Conservation (phyloP, 805 yeast genomes). For the Debaryomyces maramus region DNA sequence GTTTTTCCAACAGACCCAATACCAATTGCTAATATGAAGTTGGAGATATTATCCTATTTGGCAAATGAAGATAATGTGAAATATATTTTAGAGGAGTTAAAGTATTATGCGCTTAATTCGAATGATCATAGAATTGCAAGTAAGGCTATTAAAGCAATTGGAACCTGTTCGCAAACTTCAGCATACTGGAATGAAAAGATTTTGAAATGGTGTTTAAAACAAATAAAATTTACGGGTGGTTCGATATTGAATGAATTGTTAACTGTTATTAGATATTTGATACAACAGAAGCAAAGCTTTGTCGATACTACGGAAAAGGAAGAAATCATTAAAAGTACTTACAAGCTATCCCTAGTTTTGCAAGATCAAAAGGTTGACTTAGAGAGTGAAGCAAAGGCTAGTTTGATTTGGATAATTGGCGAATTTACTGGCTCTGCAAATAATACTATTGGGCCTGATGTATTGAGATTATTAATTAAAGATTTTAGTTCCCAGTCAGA, state of each 20-base stretch:
- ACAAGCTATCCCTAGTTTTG: slow-evolving; percentile 43
- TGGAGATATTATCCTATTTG: slow-evolving; percentile 61
- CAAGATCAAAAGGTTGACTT: slow-evolving; percentile 19
- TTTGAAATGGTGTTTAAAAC: slow-evolving; percentile 61
- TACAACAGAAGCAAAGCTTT: slow-evolving; percentile 52
- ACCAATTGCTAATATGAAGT: slow-evolving; percentile 50
- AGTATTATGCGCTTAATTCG: slow-evolving; percentile 42
- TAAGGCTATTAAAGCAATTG: slow-evolving; percentile 62
- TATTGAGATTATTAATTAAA: slow-evolving; percentile 58
- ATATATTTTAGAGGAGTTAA: slow-evolving; percentile 59
- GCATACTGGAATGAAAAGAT: slow-evolving; percentile 52
- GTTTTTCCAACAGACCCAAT: slow-evolving; percentile 55
- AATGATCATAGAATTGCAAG: slow-evolving; percentile 22
- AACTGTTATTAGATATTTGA: slow-evolving; percentile 67
- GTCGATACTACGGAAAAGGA: slow-evolving; percentile 14
- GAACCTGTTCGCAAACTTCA: slow-evolving; percentile 53
- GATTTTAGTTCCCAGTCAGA: slow-evolving; percentile 55
- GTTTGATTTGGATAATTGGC: slow-evolving; percentile 89
- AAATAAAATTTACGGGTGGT: slow-evolving; percentile 38
- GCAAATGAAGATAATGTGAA: slow-evolving; percentile 53
- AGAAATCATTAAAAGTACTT: slow-evolving; percentile 54
- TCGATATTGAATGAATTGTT: slow-evolving; percentile 61
- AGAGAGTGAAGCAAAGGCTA: slow-evolving; percentile 64
- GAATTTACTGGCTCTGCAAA: slow-evolving; percentile 54
- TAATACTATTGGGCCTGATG: slow-evolving; percentile 66